These are phyloP conservation scores for Stylosanthes scabra DNA, from an alignment of 331 rosid genomes.

Conservation along the genomic window DNA sequence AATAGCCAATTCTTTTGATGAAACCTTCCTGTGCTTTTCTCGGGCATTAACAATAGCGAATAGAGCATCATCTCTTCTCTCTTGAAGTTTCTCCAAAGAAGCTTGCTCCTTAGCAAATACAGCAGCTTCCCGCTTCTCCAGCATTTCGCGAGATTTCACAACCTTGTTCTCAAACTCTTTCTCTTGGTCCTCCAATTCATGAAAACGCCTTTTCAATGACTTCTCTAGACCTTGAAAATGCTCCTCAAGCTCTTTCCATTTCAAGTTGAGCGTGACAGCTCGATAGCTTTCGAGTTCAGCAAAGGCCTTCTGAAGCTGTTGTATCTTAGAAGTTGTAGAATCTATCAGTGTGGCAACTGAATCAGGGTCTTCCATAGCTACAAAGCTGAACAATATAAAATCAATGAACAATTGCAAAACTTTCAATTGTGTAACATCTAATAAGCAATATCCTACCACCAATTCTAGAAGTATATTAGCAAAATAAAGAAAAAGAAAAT, in stretches of 20 bases:
- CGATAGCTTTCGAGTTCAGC: slow-evolving; percentile 98
- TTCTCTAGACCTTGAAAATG: slow-evolving; percentile 96
- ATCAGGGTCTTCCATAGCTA: slow-evolving; percentile 77
- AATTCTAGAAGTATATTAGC: too few species aligned
- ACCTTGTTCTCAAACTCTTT: slow-evolving; percentile 84
- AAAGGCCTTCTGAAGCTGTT: slow-evolving; percentile 97
- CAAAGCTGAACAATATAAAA: slow-evolving; percentile 54
- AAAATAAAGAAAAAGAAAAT: too few species aligned
- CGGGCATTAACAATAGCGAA: slow-evolving; percentile 71
- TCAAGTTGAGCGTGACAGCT: slow-evolving; percentile 80
- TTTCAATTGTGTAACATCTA: too few species aligned
- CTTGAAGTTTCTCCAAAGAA: slow-evolving; percentile 78
- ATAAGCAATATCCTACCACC: too few species aligned
- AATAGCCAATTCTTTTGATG: slow-evolving; percentile 52
- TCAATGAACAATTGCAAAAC: neutral
- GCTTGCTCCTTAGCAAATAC: slow-evolving; percentile 84
- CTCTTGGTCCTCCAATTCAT: slow-evolving; percentile 96
- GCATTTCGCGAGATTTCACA: slow-evolving; percentile 63
- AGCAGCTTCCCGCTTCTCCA: slow-evolving; percentile 78
- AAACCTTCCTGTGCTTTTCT: slow-evolving; percentile 81
- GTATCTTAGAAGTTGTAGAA: slow-evolving; percentile 90
- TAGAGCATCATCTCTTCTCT: slow-evolving; percentile 87
- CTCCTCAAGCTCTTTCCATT: slow-evolving; percentile 97
- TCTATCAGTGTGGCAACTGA: slow-evolving; percentile 84
- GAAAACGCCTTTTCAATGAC: slow-evolving; percentile 94